A percentile compares a stretch with the other conserved stretches of the same genome.
Conservation (phyloP, 305 asterid species). For the Solanum hybrid region DNA sequence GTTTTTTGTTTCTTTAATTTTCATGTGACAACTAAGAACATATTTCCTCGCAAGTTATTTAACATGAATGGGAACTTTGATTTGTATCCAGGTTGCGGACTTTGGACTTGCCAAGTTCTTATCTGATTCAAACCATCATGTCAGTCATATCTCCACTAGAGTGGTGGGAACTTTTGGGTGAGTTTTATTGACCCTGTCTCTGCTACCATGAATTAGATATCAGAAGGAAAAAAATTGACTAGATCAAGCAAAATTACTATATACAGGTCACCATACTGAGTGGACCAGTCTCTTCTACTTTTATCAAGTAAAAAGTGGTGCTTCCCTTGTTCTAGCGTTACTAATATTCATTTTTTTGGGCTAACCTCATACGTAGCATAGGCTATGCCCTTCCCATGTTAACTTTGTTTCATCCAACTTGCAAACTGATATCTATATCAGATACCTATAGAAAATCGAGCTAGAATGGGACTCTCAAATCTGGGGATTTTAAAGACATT, state of each 20-base stretch:
- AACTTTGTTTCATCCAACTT: not conserved
- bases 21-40: not conserved
- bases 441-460: not conserved
- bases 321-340: not conserved
- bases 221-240: not conserved
- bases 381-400: not conserved
- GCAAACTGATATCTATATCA: not conserved
- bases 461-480: not conserved
- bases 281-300: not conserved
- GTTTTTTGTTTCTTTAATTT: not conserved
- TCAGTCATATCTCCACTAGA: slow-evolving; percentile 20
- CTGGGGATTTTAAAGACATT: not conserved
- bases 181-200: not conserved
- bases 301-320: not conserved
- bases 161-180: slow-evolving; percentile 26
- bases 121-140: not conserved
- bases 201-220: not conserved
- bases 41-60: not conserved
- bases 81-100: slow-evolving; percentile 16
- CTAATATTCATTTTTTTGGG: not conserved
- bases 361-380: not conserved
- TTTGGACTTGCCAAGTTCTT: slow-evolving; percentile 23
- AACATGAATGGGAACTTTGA: not conserved
- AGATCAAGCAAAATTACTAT: not conserved
- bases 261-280: not conserved